Evolutionary conservation across 202 grass and related monocot species (phyloP).

Genomic region (Hordeum pubiflorum): DNA sequence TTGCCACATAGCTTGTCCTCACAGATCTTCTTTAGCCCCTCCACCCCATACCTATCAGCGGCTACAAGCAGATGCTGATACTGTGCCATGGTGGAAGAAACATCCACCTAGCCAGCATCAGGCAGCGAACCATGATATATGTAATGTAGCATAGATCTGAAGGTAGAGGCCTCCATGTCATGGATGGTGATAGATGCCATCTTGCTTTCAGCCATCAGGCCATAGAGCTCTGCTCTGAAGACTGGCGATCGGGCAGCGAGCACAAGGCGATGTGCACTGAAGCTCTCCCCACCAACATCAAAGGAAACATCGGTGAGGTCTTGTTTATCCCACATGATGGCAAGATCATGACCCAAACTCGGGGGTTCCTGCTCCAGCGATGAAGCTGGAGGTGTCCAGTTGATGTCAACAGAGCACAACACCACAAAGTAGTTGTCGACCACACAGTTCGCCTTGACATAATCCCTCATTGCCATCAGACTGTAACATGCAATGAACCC

Average conservation of each 20-base stretch:
- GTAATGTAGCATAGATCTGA: not conserved
- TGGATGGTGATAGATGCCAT: not conserved
- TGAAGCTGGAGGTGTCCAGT: not conserved
- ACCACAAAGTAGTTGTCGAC: slow-evolving; percentile 1
- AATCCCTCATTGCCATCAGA: not conserved
- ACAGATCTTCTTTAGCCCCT: not conserved
- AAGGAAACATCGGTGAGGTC: not conserved
- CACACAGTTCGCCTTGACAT: not conserved
- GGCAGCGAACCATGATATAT: not conserved
- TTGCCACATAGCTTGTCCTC: not conserved
- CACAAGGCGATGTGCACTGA: not conserved
- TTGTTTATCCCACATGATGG: not conserved
- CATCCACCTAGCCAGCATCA: not conserved
- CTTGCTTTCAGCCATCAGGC: not conserved
- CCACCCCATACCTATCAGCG: not conserved
- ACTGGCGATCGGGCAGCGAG: not conserved
- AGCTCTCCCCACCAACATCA: not conserved
- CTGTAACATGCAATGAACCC: accelerated
- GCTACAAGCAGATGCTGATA: not conserved
- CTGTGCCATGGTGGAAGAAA: not conserved
- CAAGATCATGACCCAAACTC: not conserved
- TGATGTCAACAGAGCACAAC: not conserved
- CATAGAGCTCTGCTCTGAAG: not conserved
- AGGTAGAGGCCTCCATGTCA: not conserved
- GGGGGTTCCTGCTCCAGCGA: not conserved